Percentiles rank a stretch among this genome's conserved stretches.
phyloP scores from a whole-genome alignment of 129 eudicot species.

The Artemisia argyi region DNA sequence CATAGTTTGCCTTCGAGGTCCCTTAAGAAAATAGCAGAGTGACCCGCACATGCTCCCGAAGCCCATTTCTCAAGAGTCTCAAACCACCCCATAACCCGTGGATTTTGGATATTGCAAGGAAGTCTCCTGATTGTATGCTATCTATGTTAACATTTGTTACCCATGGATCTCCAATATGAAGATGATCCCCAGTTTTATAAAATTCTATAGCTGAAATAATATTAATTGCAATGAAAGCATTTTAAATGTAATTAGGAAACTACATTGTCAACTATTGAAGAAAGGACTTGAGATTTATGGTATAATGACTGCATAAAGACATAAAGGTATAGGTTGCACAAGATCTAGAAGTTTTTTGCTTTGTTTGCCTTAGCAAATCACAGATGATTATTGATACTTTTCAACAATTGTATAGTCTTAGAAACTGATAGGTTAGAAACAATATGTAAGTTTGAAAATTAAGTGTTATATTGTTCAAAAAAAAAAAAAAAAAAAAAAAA shows the following conservation, averaged over 20 bases:
- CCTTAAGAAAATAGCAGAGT: constrained; percentile 82
- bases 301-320: neutral
- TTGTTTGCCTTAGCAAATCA: too few species aligned
- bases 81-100: constrained; percentile 93
- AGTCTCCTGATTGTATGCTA: constrained; percentile 92
- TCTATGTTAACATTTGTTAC: constrained; percentile 21
- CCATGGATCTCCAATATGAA: constrained; percentile 58
- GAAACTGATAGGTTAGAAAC: too few species aligned
- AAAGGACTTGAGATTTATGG: neutral
- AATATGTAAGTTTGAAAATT: too few species aligned
- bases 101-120: constrained; percentile 86
- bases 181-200: constrained; percentile 39
- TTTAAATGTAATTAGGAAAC: constrained; percentile 10
- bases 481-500: too few species aligned
- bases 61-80: constrained; percentile 99
- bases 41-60: constrained; percentile 92
- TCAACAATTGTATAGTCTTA: too few species aligned
- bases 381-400: too few species aligned
- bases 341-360: too few species aligned
- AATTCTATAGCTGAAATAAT: neutral
- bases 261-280: constrained; percentile 15
- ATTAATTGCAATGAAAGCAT: constrained; percentile 47
- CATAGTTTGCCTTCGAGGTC: constrained; percentile 92
- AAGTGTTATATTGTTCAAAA: too few species aligned
- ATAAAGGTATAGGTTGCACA: too few species aligned